Percentiles rank a stretch among this genome's conserved stretches.
These are phyloP conservation scores for Rachicladosporium sp. DNA, from an alignment of 2,329 filamentous ascomycete species.

Conservation along the genomic window DNA sequence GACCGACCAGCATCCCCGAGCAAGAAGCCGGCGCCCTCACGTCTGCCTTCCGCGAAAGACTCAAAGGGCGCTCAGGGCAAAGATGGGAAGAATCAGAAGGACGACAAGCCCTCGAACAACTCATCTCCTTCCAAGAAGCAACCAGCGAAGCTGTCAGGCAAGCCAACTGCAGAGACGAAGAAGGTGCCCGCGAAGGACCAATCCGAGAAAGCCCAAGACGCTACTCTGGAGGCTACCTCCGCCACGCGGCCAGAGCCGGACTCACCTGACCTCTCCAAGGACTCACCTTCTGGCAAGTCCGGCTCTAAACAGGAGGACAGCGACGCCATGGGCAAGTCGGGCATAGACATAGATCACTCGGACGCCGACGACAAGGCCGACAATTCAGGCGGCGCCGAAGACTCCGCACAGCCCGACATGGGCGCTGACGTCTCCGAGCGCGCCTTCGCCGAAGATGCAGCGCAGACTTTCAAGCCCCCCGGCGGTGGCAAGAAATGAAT, in stretches of 20 bases:
- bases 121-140: neutral
- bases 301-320: constrained; percentile 11
- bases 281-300: constrained; percentile 1
- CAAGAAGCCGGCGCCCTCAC: too few relatives aligned
- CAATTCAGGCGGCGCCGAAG: neutral
- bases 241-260: constrained; percentile 7
- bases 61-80: neutral
- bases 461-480: too few relatives aligned
- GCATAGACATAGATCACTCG: constrained; percentile 15
- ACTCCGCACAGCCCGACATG: constrained; percentile 1
- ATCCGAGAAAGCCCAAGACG: constrained; percentile 14
- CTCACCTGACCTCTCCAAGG: neutral
- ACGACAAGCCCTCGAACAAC: neutral
- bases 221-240: constrained; percentile 11
- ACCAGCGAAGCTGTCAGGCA: constrained; percentile 1
- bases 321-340: constrained; percentile 19
- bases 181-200: constrained; percentile 7
- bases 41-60: too few relatives aligned
- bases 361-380: constrained; percentile 1
- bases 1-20: too few relatives aligned
- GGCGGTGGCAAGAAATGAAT: too few relatives aligned
- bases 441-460: too few relatives aligned
- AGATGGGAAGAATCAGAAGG: constrained; percentile 3
- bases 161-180: constrained; percentile 5
- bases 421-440: too few relatives aligned